These are phyloP conservation scores for Teunomyces panamensis DNA, from an alignment of 805 yeast genomes.

Conservation along the genomic window DNA sequence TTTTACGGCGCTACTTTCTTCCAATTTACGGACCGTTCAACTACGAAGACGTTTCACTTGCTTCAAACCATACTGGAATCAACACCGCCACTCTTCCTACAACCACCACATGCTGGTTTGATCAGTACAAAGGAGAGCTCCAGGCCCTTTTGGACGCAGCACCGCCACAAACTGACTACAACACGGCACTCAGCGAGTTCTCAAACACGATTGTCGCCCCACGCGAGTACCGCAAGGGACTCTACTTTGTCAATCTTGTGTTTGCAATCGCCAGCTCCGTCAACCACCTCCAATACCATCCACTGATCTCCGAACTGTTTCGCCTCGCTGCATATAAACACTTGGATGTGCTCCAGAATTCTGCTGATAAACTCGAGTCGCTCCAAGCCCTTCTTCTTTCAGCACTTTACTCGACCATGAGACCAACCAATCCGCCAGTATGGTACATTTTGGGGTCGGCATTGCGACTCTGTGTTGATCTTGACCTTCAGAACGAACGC, in stretches of 20 bases:
- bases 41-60: conserved; percentile 51
- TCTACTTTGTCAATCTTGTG: conserved; percentile 71
- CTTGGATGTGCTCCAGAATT: conserved; percentile 54
- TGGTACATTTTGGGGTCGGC: conserved; percentile 89
- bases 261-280: conserved; percentile 81
- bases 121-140: conserved; percentile 36
- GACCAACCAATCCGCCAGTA: conserved; percentile 89
- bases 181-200: conserved; percentile 17
- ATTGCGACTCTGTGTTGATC: conserved; percentile 72
- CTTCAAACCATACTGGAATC: conserved; percentile 53
- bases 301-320: conserved; percentile 65
- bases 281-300: conserved; percentile 64
- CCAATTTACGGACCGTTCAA: conserved; percentile 75
- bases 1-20: conserved; percentile 60
- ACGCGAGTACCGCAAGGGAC: conserved; percentile 43
- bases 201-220: conserved; percentile 47
- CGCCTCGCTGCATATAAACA: conserved; percentile 61
- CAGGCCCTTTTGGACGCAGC: conserved; percentile 8
- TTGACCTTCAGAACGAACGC: conserved; percentile 75
- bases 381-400: conserved; percentile 69
- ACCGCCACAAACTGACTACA: conserved; percentile 2
- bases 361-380: conserved; percentile 63
- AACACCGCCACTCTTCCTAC: conserved; percentile 18
- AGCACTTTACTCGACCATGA: conserved; percentile 74
- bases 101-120: conserved; percentile 35